Evolutionary conservation across 768 basidiomycete species (phyloP).

Genomic region (Mrakia frigida): DNA sequence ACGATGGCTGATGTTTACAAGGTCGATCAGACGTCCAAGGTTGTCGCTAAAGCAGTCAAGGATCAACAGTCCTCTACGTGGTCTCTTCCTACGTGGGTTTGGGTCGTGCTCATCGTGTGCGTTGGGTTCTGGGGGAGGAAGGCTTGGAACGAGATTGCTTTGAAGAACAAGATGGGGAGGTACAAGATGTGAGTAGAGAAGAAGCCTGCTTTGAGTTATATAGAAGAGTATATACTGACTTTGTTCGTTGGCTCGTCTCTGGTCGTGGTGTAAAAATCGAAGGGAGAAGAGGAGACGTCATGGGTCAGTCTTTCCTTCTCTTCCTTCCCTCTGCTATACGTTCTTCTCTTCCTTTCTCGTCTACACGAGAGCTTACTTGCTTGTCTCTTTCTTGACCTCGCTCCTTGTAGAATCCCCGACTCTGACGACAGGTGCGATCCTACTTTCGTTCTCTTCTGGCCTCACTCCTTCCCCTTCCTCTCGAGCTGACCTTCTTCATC

Average conservation of each 20-base stretch:
- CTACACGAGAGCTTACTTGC: background rate
- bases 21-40: background rate
- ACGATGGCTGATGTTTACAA: background rate
- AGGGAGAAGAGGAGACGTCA: conserved; percentile 21
- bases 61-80: background rate
- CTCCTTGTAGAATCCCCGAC: conserved; percentile 11
- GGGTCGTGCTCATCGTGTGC: background rate
- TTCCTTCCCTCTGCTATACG: background rate
- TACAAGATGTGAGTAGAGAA: conserved; percentile 12
- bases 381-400: background rate
- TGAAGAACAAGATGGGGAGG: background rate
- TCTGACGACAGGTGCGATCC: conserved; percentile 5
- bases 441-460: background rate
- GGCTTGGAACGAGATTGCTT: background rate
- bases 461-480: background rate
- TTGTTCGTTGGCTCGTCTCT: background rate
- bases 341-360: background rate
- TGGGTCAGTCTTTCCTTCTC: background rate
- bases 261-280: background rate
- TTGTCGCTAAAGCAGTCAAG: background rate
- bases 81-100: conserved; percentile 2
- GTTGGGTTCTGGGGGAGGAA: conserved; percentile 3
- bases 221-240: too few species aligned
- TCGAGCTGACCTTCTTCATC: background rate
- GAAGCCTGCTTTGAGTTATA: too few species aligned